Base-by-base conservation (phyloP, 106 monocot species). In the Dendrobium officinale region DNA sequence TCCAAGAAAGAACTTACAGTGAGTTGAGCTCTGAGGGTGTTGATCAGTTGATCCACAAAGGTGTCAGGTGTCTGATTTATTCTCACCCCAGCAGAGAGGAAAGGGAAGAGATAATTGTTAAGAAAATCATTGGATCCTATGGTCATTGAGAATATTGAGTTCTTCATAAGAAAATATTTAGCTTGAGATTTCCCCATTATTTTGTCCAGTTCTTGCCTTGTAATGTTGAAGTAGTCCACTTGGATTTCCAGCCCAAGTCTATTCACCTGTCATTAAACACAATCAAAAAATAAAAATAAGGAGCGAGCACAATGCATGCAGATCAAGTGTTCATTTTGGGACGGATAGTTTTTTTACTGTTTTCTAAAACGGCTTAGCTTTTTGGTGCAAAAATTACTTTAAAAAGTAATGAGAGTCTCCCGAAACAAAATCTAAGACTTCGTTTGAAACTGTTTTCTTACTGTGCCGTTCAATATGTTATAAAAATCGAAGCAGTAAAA, bases 61-160 rank as follows among this genome's bases (percentile, higher is more conserved):
- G 29, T 67, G 27, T 92, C 86, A 0, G 93, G 93, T 5, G 90
- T 77, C 51, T 91, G 73, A 1, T 54, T 31, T 7, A 87, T 43
- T 55, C 88, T 72, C 11, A 81, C 86, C 8, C 86, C 90, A 2
- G 56, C 82, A 9, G 91, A 90, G 74, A 93, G 48, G 2, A 96
- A 55, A 0, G 96, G 96, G 58, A 93, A 83, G 77, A 96, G 93
- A 77, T 96, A 96, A 55, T 96, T 96, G 85, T 93, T 96, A 44
- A 96, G 91, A 78, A 96, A 93, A 75, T 96, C 96, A 72, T 96
- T 96, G 6, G 96, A 91, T 41, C 93, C 96, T 2, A 96, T 78
- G 29, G 96, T 93, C 77, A 96, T 37, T 1, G 96, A 96, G 83
- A 96, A 84, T 37, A 96, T 93, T 22, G 96, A 40, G 2, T 79